These are phyloP conservation scores for Lizonia empirigonia DNA, from an alignment of 2,329 filamentous ascomycete genomes.

Conservation along the genomic window DNA sequence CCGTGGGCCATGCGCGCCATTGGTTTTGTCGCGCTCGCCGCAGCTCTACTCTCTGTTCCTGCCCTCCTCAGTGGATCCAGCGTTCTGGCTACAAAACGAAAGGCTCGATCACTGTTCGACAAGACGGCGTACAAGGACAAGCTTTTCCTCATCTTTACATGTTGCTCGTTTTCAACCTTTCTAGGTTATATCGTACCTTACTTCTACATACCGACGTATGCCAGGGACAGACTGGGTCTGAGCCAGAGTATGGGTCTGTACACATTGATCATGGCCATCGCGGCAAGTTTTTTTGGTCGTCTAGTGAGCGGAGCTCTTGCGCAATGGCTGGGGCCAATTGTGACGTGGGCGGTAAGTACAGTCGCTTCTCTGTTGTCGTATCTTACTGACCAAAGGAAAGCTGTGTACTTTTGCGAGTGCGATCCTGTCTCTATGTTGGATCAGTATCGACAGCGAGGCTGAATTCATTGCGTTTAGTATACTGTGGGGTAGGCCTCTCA, in stretches of 20 bases:
- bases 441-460: slow-evolving; percentile 36
- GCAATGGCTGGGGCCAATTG: slow-evolving; percentile 41
- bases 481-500: slow-evolving; percentile 40
- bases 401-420: too few relatives aligned
- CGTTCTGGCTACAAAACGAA: slow-evolving; percentile 34
- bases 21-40: slow-evolving; percentile 41
- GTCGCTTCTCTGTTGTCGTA: too few relatives aligned
- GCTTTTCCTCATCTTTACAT: slow-evolving; percentile 45
- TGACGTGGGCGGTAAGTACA: slow-evolving; percentile 43
- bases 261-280: slow-evolving; percentile 41
- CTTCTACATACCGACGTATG: slow-evolving; percentile 47
- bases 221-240: slow-evolving; percentile 37
- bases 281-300: slow-evolving; percentile 45
- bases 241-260: slow-evolving; percentile 39
- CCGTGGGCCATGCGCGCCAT: slow-evolving; percentile 46
- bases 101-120: slow-evolving; percentile 43
- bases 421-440: slow-evolving; percentile 40
- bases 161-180: slow-evolving; percentile 43
- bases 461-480: slow-evolving; percentile 44
- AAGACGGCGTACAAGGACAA: slow-evolving; percentile 40
- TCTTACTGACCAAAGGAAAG: too few relatives aligned
- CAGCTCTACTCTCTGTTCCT: slow-evolving; percentile 42
- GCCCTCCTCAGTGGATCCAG: slow-evolving; percentile 42
- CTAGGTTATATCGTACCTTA: slow-evolving; percentile 48
- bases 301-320: slow-evolving; percentile 38